Percentiles rank a stretch among this genome's conserved stretches.
Conservation (phyloP, 345 rosid species). For the Bruguiera gymnorhiza region DNA sequence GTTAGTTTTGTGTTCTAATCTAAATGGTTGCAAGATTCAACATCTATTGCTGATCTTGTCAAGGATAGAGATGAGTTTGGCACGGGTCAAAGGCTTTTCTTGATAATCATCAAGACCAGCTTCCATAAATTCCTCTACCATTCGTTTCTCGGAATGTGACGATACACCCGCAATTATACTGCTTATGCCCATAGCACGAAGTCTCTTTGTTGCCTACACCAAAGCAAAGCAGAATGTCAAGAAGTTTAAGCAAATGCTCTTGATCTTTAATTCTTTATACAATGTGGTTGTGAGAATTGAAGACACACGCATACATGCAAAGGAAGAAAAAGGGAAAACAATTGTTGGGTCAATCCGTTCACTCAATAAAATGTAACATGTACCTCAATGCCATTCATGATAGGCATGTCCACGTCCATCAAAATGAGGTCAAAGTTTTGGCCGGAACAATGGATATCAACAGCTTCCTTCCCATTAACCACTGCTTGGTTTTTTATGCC, state of each 20-base stretch:
- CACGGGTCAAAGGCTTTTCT: constrained; percentile 73
- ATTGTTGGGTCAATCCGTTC: not conserved
- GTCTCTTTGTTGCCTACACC: constrained; percentile 57
- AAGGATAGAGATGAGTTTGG: constrained; percentile 55
- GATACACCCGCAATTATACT: constrained; percentile 74
- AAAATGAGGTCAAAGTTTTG: constrained; percentile 64
- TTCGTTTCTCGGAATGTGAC: constrained; percentile 35
- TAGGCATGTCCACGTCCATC: constrained; percentile 92
- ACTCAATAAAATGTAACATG: not conserved
- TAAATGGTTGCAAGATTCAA: no score
- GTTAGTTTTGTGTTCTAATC: no score
- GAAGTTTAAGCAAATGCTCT: not conserved
- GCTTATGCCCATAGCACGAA: constrained; percentile 68
- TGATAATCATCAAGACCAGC: constrained; percentile 75
- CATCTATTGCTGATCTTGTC: constrained; percentile 8
- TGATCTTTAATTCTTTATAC: not conserved
- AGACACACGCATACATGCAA: not conserved
- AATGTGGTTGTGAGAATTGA: not conserved
- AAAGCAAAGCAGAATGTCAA: not conserved
- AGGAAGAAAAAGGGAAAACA: not conserved
- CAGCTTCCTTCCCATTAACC: constrained; percentile 66
- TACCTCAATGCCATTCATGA: constrained; percentile 86
- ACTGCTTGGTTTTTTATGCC: constrained; percentile 52
- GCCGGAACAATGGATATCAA: constrained; percentile 58
- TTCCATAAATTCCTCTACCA: constrained; percentile 54